Conservation (phyloP, 2,329 filamentous ascomycete species). For the Monosporascus sp. region DNA sequence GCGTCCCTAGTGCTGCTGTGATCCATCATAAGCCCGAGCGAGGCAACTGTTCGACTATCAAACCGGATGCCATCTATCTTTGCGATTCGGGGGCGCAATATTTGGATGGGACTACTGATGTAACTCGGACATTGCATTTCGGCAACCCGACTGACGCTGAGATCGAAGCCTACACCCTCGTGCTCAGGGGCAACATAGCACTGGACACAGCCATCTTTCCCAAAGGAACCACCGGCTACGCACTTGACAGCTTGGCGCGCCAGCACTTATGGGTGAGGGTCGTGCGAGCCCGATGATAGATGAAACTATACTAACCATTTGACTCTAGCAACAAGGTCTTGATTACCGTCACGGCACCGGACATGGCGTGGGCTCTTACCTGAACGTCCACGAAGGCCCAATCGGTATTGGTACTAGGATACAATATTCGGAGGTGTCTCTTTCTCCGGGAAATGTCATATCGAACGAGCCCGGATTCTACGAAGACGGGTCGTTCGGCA, state of each 20-base stretch:
- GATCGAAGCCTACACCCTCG: slow-evolving; percentile 84
- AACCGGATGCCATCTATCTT: slow-evolving; percentile 81
- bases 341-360: slow-evolving; percentile 97
- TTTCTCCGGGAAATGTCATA: slow-evolving; percentile 88
- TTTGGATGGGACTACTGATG: slow-evolving; percentile 91
- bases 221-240: slow-evolving; percentile 91
- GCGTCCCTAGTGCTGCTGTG: slow-evolving; percentile 66
- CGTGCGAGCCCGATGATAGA: background rate
- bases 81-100: slow-evolving; percentile 98
- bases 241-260: slow-evolving; percentile 80
- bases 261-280: slow-evolving; percentile 80
- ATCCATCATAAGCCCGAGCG: slow-evolving; percentile 93
- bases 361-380: slow-evolving; percentile 88
- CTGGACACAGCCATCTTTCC: slow-evolving; percentile 85
- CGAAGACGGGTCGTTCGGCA: slow-evolving; percentile 89
- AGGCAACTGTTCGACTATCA: slow-evolving; percentile 75
- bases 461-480: slow-evolving; percentile 97
- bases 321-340: slow-evolving; percentile 60
- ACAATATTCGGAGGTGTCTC: slow-evolving; percentile 83
- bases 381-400: slow-evolving; percentile 96
- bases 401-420: slow-evolving; percentile 92
- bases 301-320: slow-evolving; percentile 4
- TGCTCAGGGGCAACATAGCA: slow-evolving; percentile 89
- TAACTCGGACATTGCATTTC: slow-evolving; percentile 90
- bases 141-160: slow-evolving; percentile 78